A percentile compares a stretch with the other conserved stretches of the same genome.
These are phyloP conservation scores for Hordeum vulgare DNA, from an alignment of 176 grass and related monocot species.

Conservation along the genomic window DNA sequence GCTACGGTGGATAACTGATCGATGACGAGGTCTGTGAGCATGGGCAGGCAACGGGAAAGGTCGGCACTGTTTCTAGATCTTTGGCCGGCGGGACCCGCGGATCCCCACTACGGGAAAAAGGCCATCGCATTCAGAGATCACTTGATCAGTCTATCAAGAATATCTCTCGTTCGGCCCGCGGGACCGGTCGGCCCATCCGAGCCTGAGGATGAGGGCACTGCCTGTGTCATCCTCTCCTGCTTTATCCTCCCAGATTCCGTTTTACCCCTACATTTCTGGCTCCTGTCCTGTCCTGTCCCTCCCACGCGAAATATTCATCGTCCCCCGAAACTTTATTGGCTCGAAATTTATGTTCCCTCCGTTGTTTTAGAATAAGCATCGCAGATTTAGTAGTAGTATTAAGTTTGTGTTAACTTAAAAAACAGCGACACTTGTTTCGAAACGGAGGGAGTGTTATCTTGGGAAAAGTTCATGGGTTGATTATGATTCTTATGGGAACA, in stretches of 20 bases:
- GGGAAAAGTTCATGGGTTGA: too few species aligned
- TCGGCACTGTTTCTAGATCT: not conserved
- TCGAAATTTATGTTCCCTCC: too few species aligned
- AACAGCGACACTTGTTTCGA: too few species aligned
- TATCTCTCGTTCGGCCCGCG: too few species aligned
- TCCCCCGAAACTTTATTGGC: not conserved
- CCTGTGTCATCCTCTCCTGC: not conserved
- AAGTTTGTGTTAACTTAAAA: too few species aligned
- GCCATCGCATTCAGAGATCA: not conserved
- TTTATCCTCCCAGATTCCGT: slow-evolving; percentile 4
- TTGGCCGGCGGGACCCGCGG: not conserved
- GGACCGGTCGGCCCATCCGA: not conserved
- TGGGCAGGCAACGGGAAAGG: not conserved
- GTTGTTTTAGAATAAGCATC: too few species aligned
- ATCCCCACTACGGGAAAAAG: slow-evolving; percentile 14
- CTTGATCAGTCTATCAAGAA: too few species aligned
- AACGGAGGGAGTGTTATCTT: too few species aligned
- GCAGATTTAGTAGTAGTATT: too few species aligned
- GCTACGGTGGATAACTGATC: not conserved
- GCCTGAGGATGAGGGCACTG: slow-evolving; percentile 13
- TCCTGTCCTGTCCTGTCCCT: not conserved
- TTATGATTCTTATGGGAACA: too few species aligned
- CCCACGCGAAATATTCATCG: not conserved
- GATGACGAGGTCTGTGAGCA: not conserved
- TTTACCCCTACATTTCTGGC: slow-evolving; percentile 21